Base-by-base conservation (phyloP, 2,329 filamentous ascomycete species). In the Colletotrichum melonis region DNA sequence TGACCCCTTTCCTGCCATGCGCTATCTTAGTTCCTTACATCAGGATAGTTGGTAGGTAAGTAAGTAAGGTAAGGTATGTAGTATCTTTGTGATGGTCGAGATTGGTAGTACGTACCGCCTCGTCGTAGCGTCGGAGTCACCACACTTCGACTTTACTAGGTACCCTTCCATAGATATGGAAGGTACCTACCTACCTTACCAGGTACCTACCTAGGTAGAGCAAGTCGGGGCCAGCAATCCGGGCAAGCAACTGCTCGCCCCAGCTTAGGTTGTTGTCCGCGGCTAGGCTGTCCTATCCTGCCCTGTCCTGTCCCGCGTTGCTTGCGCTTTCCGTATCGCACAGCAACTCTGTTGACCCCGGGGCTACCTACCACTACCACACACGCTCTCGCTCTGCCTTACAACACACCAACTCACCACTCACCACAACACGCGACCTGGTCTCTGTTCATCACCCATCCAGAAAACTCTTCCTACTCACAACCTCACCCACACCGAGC, bases 401-500 rank as follows among this genome's bases (percentile, higher is more conserved):
- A 32, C 62, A 24, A 55, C 30, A 64, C 46, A 49, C 42, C 38
- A 42, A 19, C 38, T n/a, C 42, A 49, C 19, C 19, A 49, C 19
- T 49, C 60, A 62, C 67, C 72, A 65, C 26, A 63, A 65, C 69
- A 74, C 69, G 73, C 73, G 69, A 74, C 73, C 69, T 64, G 58
- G 16, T 49, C 32, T 56, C 12, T 14, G 49, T 70, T 66, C 59
- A 73, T 60, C 69, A 68, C 64, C 55, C 56, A 52, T 55, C 59
- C 49, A 62, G 67, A 73, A 73, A 73, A 73, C 67, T 73, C 67
- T 73, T 73, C 63, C 66, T 69, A 63, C 60, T 68, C 73, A 69
- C 62, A 73, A 74, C 69, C 69, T 66, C 73, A 66, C 72, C 59
- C 65, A 38, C 26, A 62, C 56, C 24, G 46, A 68, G 54, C 63